phyloP scores from a whole-genome alignment of 768 basidiomycete genomes.

The Vishniacozyma victoriae region DNA sequence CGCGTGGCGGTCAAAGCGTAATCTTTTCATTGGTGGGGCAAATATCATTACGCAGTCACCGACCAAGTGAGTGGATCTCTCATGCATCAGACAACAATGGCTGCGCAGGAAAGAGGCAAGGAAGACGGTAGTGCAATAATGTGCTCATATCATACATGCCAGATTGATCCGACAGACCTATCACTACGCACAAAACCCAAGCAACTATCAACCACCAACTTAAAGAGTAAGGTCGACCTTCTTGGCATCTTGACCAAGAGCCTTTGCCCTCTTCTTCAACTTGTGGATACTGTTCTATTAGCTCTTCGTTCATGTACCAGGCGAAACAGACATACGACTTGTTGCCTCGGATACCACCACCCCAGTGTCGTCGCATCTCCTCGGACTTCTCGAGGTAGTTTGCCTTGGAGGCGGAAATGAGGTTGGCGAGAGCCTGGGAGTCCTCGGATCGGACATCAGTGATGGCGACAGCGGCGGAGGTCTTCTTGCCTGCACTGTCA shows the following conservation, averaged over 20 bases:
- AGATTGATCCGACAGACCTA: background rate
- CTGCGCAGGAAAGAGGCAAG: too few relatives aligned
- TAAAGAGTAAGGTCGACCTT: constrained; percentile 47
- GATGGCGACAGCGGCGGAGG: constrained; percentile 79
- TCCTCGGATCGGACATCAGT: constrained; percentile 96
- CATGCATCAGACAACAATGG: too few relatives aligned
- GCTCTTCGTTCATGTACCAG: background rate
- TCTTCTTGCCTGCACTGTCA: constrained; percentile 83
- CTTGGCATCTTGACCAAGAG: constrained; percentile 57
- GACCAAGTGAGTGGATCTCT: too few relatives aligned
- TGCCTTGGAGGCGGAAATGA: constrained; percentile 88
- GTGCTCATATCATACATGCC: constrained; percentile 40
- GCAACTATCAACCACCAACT: constrained; percentile 7
- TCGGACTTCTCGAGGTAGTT: constrained; percentile 97
- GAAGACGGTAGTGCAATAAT: too few relatives aligned
- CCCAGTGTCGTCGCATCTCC: constrained; percentile 85
- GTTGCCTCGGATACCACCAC: constrained; percentile 90
- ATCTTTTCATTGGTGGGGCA: too few relatives aligned
- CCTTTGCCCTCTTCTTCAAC: constrained; percentile 91
- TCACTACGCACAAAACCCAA: constrained; percentile 1
- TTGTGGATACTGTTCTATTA: constrained; percentile 63
- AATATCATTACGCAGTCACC: too few relatives aligned
- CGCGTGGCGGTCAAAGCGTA: too few relatives aligned
- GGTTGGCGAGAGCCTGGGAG: constrained; percentile 81
- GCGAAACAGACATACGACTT: constrained; percentile 52